Evolutionary conservation across 108 stramenopile genomes (phyloP), one percentile per base, ranked within the genome.

Genomic region (Cyclotella atomus): DNA sequence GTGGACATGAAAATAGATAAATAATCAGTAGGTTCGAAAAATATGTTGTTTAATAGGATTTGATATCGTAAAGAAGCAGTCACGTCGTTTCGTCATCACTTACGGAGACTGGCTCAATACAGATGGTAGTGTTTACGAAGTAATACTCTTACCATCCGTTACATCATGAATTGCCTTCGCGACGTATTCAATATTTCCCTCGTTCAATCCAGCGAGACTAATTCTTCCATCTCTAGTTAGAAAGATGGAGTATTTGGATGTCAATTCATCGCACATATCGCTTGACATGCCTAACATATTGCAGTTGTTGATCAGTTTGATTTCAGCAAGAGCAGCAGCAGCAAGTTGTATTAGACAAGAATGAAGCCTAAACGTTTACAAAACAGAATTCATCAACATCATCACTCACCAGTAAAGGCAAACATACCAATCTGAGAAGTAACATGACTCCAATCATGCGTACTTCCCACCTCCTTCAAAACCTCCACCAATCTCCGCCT

Each of bases 361-460:
- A 24, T n/a, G n/a, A 10, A 10, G 9, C 9, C 9, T 19, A 52
- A 10, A 10, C 5, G n/a, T 10, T 1, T 23, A 19, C 20, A 6
- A 52, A 49, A 52, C 2, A 23, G 21, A 6, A 5, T 23, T 41
- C 6, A 5, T 24, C 14, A 12, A 8, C 7, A 32, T 32, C 23
- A 33, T 3, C 15, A 70, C 59, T 46, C 44, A 61, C 93, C 98
- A 16, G 95, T 96, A 80, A 78, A 99, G 73, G 97, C 97, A 89
- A 99, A 99, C 99, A 99, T 99, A 44, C 99, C 99, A 79, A 98
- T 99, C 84, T 99, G 98, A 50, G 89, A 72, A 1, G 96, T 94
- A 25, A 99, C 89, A 84, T 99, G 99, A 50, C 83, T 82, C 99
- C 99, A 99, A 70, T 95, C 86, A 71, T 91, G 93, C 0, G 77